Evolutionary conservation across 140 eudicot species (phyloP), one percentile per base, ranked within the genome.

Genomic region (Flaveria floridana): DNA sequence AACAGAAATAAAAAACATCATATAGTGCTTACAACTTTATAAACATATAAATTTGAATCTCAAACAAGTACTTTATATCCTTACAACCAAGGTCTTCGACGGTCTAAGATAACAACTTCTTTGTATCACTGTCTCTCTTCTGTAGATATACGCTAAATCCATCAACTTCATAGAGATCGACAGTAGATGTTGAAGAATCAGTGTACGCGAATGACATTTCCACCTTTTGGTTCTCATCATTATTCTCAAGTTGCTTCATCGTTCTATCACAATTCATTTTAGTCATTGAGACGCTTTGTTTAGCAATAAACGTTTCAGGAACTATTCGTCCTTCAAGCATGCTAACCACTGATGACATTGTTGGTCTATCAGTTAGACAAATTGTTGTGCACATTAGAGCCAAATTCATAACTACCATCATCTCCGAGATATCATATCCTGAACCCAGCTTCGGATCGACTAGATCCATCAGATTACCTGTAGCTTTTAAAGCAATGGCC

Each of bases 261-360:
- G 18, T 39, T 48, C 55, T 52, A 65, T 69, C 37, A 30, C 37
- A 69, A 58, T 80, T 53, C 21, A 6, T 34, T n/a, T 34, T 15
- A 3, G 42, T 82, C 69, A n/a, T 51, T 7, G 80, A 56, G n/a
- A 12, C 48, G 18, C 77, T 82, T 21, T 58, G 66, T 57, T 77
- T 81, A 10, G 16, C 65, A 73, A 68, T 70, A 68, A 68, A 64
- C 10, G 16, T 63, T 55, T 59, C 25, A 65, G 82, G 52, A 69
- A 64, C 70, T 2, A 64, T 56, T 79, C 72, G 72, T 12, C 94
- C 94, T 77, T 89, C 90, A 0, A 91, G 85, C 80, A 91, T 91
- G 83, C 91, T 79, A 44, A 91, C 89, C 6, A 85, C 97, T 13
- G 79, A 56, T 3, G 97, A 91, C 97, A 91, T 91, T 21, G 76